Base-by-base conservation (phyloP, 805 yeast genomes). In the Brettanomyces nanus region DNA sequence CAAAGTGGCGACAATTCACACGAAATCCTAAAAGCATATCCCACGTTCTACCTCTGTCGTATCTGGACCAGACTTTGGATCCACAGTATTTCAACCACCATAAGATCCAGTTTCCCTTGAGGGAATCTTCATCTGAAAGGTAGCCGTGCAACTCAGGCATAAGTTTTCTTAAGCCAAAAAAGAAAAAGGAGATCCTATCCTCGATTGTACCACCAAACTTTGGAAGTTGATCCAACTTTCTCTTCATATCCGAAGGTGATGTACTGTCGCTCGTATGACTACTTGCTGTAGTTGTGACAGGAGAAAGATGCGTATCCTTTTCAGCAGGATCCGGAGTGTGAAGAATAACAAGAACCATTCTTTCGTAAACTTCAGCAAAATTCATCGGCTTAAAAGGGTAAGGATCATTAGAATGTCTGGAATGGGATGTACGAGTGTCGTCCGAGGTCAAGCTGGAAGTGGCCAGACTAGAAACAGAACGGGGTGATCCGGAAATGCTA, bases 71-170 rank as follows among this genome's bases (percentile, higher is more conserved):
- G 5, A 81, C 86, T 58, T 84, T 84, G 11, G 92, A 75, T 17
- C 96, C 96, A 52, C 85, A 75, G 70, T 84, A 89, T 54, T 86
- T 85, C 45, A 89, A 66, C 97, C 97, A 89, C 95, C 95, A 89
- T 28, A 85, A 70, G 19, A 87, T 65, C 97, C 97, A 89, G 53
- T 80, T 87, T 48, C 85, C 92, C 45, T 82, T 86, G 42, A 75
- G 68, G 31, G 70, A 66, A 42, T 82, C 87, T 49, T 89, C 97
- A 51, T 85, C 95, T 28, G 77, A 77, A 44, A 89, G 74, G 43
- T 76, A 84, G 42, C 71, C 73, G 35, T 84, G 79, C 29, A 89
- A 58, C 50, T 85, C 95, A 2, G 95, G 95, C 39, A 85, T 60
- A 27, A 68, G 61, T 47, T 66, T 75, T 44, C 80, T 69, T 49